Base-by-base conservation (phyloP, 2,329 filamentous ascomycete species). In the Aureobasidium sp. region DNA sequence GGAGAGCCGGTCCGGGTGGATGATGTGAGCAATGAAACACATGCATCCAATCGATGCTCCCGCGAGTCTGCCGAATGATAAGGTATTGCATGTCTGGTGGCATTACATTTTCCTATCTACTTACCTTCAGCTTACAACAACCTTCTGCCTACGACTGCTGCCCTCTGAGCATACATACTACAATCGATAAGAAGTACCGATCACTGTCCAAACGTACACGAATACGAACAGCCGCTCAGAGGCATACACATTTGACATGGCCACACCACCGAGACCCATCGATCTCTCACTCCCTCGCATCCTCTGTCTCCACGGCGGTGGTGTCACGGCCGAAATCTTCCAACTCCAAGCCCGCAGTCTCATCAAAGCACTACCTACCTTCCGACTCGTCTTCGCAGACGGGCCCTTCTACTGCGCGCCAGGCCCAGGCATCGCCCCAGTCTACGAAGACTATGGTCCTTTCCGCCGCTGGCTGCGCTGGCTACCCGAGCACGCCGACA, bases 291-390 rank as follows among this genome's bases (percentile, higher is more conserved):
- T 67, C 44, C 88, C 88, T 3, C 86, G 88, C 63, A 84, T 92
- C 67, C 85, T 92, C 67, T 91, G 88, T 74, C 84, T 92, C n/a
- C 89, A 92, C 73, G 89, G 89, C 71, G 89, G 88, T 68, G 89
- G 89, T 64, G 85, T 87, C 66, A 91, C 88, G 69, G 85, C 81
- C n/a, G 71, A 79, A 44, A 84, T 91, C 71, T 91, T 91, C 77
- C 77, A 81, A 64, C 72, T 81, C 12, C 89, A 92, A 75, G 84
- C 85, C 67, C 87, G 89, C 65, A 77, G 77, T 5, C 73, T 85
- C 7, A 75, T 78, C 59, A 70, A 72, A 51, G 70, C 76, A 60
- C 81, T 91, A 0, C 72, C 79, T 7, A 74, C 80, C 49, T 90
- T 91, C 72, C 85, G 89, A 44, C 81, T 91, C 66, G 84, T 88